Base-by-base conservation (phyloP, 2,329 filamentous ascomycete species). In the Teratosphaeria nubilosa region DNA sequence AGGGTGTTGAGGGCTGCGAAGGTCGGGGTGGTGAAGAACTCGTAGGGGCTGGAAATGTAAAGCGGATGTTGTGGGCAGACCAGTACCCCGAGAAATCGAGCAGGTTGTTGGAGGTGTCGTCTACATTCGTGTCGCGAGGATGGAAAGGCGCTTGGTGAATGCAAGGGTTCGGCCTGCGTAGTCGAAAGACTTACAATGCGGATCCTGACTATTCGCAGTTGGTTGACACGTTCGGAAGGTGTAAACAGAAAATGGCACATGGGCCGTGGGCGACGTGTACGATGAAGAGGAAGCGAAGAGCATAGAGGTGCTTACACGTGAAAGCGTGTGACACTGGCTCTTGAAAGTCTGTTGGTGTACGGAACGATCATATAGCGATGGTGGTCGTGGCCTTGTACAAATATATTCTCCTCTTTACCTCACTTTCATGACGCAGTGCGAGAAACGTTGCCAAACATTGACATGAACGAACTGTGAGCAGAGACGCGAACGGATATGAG, bases 21-120 rank as follows among this genome's bases (percentile, higher is more conserved):
- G 82, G 92, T 97, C 63, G 91, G 92, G 71, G 91, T 96, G 59
- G 91, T 95, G 64, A 95, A 94, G 83, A 95, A 94, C 78, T 73
- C 77, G 51, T 79, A 74, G 66, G 41, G 9, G 9, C 9, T 5
- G 9, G n/a, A 22, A 1, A 20, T 48, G n/a, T 16, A 48, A 20
- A 10, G 20, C 22, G n/a, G n/a, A 22, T 5, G 4, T n/a, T 22
- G 41, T 22, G 9, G 5, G 41, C 27, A 30, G 5, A 4, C 27
- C 7, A 7, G 27, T 7, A 30, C 2, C 7, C 5, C 5, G 27
- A 30, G 27, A 30, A 30, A 30, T 30, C 2, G 27, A 30, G 27
- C 27, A 30, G 27, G 27, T 5, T 7, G 27, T 30, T 6, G 32
- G 34, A 5, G 2, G 13, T 5, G 10, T 22, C 41, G 16, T 20